Base-by-base conservation (phyloP, 2,329 filamentous ascomycete species). In the Juglanconis sp. region DNA sequence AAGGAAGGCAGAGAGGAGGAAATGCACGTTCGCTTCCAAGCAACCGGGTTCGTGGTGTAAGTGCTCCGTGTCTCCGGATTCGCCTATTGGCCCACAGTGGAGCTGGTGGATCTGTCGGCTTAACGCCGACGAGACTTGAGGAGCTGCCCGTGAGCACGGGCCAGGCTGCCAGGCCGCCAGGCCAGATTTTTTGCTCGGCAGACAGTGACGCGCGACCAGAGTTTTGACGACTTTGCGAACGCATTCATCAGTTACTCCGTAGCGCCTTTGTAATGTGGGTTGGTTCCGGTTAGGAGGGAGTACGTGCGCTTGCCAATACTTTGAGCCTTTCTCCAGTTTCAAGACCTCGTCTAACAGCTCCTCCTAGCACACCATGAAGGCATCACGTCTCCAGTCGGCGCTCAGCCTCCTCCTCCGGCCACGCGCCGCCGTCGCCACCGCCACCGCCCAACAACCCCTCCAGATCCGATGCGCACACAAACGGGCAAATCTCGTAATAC, bases 381-480 rank as follows among this genome's bases (percentile, higher is more conserved):
- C 63, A 52, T 61, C 57, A 62, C 68, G 70, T 54, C 62, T 71
- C 61, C 68, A 64, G 56, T 66, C 68, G 42, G 64, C 67, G 34
- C 58, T 72, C 53, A 62, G 67, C 63, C 65, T 68, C 54, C 60
- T 71, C 46, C 61, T 73, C 63, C 67, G 66, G 64, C 38, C 55
- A 52, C 17, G 46, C 9, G 46, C 46, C 24, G 24, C 46, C 8
- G 40, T 3, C 24, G 24, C 7, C 46, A 9, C 36, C 31, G 69
- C 73, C 65, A 67, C 71, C 36, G 62, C 66, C 48, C 67, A 68
- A 60, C 67, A 71, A 52, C 62, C 65, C 52, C 65, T 67, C 35
- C 78, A 80, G 64, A 69, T 72, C 62, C 70, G 79, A 74, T 77
- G 74, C 68, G 72, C 78, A 44, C 76, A 80, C 69, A 76, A 74